phyloP scores from a whole-genome alignment of 1,139 yeast genomes.

The Ogataea hybrid region DNA sequence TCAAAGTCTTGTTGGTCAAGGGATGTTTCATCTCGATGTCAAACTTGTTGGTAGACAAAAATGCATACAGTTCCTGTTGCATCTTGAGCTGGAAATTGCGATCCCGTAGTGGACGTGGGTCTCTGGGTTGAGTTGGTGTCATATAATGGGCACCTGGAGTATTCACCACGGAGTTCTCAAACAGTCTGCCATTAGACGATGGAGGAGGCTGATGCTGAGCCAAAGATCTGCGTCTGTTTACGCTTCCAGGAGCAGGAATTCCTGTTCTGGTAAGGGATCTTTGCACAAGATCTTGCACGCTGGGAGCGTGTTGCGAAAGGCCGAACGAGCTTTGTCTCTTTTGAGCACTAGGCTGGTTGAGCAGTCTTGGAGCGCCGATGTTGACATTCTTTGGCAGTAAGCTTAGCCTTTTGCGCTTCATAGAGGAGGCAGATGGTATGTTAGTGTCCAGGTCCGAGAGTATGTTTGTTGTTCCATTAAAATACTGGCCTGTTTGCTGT shows the following conservation, averaged over 20 bases:
- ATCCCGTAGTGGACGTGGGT: constrained; percentile 80
- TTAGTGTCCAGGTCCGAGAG: constrained; percentile 17
- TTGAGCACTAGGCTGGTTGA: constrained; percentile 21
- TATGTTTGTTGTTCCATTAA: constrained; percentile 17
- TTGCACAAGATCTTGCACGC: constrained; percentile 28
- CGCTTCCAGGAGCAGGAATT: constrained; percentile 10
- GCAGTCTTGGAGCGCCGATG: constrained; percentile 30
- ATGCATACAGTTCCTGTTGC: constrained; percentile 67
- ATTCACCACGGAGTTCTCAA: constrained; percentile 18
- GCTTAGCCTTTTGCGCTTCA: constrained; percentile 28
- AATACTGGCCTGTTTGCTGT: constrained; percentile 12
- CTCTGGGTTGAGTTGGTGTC: constrained; percentile 33
- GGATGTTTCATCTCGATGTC: constrained; percentile 74
- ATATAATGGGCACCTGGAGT: constrained; percentile 17
- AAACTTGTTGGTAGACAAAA: constrained; percentile 59
- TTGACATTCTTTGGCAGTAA: constrained; percentile 26
- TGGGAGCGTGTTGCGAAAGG: constrained; percentile 18
- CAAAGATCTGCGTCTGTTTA: constrained; percentile 17
- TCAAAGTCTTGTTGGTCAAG: constrained; percentile 60
- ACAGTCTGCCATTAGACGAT: constrained; percentile 22
- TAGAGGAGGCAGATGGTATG: constrained; percentile 13
- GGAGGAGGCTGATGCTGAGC: constrained; percentile 19
- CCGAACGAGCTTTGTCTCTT: constrained; percentile 27
- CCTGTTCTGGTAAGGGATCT: constrained; percentile 25
- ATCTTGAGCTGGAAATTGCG: constrained; percentile 60